A percentile compares a stretch with the other conserved stretches of the same genome.
These are phyloP conservation scores for Anthoceros angustus DNA, from an alignment of 225 moss, liverwort and hornwort species.

Conservation along the genomic window DNA sequence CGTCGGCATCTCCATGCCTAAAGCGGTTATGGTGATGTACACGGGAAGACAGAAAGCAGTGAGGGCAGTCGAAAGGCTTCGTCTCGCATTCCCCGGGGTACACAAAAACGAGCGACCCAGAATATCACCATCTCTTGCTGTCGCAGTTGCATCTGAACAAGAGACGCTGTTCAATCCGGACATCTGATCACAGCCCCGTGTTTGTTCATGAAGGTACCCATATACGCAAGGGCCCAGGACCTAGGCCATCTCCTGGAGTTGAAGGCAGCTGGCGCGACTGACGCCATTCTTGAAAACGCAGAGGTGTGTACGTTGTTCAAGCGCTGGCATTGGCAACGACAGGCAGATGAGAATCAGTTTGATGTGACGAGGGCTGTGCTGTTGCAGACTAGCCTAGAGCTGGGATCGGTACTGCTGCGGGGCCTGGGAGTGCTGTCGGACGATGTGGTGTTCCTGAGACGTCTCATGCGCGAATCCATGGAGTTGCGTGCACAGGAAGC, in stretches of 20 bases:
- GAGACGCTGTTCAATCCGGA: neutral
- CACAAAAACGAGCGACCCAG: neutral
- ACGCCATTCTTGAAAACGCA: conserved; percentile 84
- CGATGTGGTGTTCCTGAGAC: conserved; percentile 68
- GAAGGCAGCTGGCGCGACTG: conserved; percentile 71
- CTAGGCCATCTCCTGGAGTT: conserved; percentile 77
- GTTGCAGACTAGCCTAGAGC: conserved; percentile 67
- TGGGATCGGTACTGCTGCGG: conserved; percentile 84
- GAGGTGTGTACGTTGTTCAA: conserved; percentile 36
- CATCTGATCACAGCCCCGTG: neutral
- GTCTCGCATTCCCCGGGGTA: conserved; percentile 65
- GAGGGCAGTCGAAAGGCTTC: conserved; percentile 73
- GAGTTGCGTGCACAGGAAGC: conserved; percentile 70
- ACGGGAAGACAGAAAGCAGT: conserved; percentile 89
- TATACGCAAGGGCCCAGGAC: conserved; percentile 82
- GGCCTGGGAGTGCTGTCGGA: conserved; percentile 86
- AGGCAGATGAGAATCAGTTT: neutral
- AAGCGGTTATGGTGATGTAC: conserved; percentile 98
- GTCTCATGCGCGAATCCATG: conserved; percentile 95
- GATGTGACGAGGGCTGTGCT: neutral
- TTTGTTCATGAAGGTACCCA: conserved; percentile 42
- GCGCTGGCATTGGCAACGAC: neutral
- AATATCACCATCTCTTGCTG: neutral
- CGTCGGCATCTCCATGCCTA: conserved; percentile 69
- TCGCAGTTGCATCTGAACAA: neutral